phyloP scores from a whole-genome alignment of 768 basidiomycete genomes.

The Phanerodontia chrysosporium region DNA sequence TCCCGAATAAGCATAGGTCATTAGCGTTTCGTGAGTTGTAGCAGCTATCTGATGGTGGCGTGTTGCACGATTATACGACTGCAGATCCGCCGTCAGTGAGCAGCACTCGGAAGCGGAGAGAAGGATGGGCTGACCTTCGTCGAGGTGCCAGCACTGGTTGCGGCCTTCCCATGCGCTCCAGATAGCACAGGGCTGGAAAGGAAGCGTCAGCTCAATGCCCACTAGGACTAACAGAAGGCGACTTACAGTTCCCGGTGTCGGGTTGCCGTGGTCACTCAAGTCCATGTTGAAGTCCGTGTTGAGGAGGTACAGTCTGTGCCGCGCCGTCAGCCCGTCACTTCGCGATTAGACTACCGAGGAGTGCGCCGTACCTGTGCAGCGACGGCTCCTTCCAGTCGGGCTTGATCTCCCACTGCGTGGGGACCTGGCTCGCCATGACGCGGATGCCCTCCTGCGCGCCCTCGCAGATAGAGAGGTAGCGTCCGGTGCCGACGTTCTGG shows the following conservation, averaged over 20 bases:
- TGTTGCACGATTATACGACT: too few species aligned
- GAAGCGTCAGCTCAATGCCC: background rate
- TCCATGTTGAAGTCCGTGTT: constrained; percentile 42
- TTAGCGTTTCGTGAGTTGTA: too few species aligned
- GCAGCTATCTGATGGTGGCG: too few species aligned
- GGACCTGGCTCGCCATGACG: constrained; percentile 33
- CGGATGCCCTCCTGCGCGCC: constrained; percentile 34
- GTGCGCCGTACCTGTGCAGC: constrained; percentile 34
- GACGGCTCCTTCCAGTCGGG: constrained; percentile 35
- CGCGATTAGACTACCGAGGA: background rate
- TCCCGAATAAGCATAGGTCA: too few species aligned
- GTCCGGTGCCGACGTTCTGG: constrained; percentile 35
- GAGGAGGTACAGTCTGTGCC: constrained; percentile 41
- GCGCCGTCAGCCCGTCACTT: background rate
- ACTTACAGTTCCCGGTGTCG: constrained; percentile 35
- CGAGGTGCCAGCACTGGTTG: constrained; percentile 54
- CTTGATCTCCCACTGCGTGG: constrained; percentile 48
- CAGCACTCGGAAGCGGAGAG: background rate
- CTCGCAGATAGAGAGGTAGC: constrained; percentile 5
- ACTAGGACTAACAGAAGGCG: background rate
- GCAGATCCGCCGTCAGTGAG: background rate
- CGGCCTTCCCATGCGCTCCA: constrained; percentile 46
- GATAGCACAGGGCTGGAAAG: constrained; percentile 31
- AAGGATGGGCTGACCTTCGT: constrained; percentile 15
- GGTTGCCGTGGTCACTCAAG: constrained; percentile 40